Base-by-base conservation (phyloP, 2,329 filamentous ascomycete genomes). In the Kalmusia sp. region DNA sequence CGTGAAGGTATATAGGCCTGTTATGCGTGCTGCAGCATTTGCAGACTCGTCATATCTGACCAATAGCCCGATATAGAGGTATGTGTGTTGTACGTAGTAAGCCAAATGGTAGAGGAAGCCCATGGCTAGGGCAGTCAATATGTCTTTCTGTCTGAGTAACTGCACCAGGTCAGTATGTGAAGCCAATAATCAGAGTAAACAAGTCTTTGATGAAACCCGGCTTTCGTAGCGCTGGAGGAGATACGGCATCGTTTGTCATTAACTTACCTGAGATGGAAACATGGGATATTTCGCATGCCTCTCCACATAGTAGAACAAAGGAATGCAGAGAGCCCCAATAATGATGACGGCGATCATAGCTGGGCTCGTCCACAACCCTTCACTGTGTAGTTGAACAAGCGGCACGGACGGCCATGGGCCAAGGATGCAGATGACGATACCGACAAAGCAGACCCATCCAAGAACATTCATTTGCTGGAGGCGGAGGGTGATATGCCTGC, bases 81-180 rank as follows among this genome's bases (percentile, higher is more conserved):
- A 45, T 24, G 41, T 45, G 28, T 33, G 28, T 45, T 45, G 41
- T 12, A 15, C 28, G 19, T 45, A 45, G 28, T 45, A 45, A 15
- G 41, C 41, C 4, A 45, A 19, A 34, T 45, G 41, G 28, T 45
- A 45, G 28, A 45, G 27, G 19, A 34, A 45, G 4, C 28, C 41
- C 41, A 45, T 45, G 4, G 6, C 14, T 4, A 45, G 41, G 17
- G 28, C 41, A 7, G 28, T 45, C 12, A 33, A 6, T 3, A 45
- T 30, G 11, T 19, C 34, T 9, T 15, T 45, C 14, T 45, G 28
- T 21, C 28, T 6, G 12, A 45, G 41, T 5, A 45, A 12, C 41
- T 45, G 11, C 15, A 2, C 4, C 3, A n/a, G 38, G 28, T 45
- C 12, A 45, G 41, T 17, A 30, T 45, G 15, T n/a, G n/a, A n/a